These are phyloP conservation scores for Aureobasidium sp. DNA, from an alignment of 2,329 filamentous ascomycete genomes.

Conservation along the genomic window DNA sequence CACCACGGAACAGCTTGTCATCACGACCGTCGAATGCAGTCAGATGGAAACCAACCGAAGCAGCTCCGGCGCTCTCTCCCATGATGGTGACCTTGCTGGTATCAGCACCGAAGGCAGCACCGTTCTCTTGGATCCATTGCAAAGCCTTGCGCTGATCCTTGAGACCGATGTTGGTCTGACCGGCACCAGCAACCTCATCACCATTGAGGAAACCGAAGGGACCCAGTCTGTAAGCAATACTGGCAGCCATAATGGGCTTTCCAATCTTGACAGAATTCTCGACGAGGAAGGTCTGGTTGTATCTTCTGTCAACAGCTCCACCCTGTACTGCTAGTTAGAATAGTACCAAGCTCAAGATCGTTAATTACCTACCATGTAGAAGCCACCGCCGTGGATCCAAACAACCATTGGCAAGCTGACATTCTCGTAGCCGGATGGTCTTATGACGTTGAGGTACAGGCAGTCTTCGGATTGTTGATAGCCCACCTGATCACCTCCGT, in stretches of 20 bases:
- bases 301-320: constrained; percentile 44
- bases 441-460: constrained; percentile 50
- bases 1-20: constrained; percentile 39
- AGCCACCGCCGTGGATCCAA: constrained; percentile 45
- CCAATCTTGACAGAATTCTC: constrained; percentile 33
- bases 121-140: constrained; percentile 37
- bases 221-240: constrained; percentile 52
- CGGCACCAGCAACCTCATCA: constrained; percentile 43
- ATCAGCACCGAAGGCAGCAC: constrained; percentile 33
- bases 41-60: constrained; percentile 37
- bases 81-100: constrained; percentile 36
- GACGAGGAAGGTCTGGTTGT: constrained; percentile 55
- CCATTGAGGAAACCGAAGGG: constrained; percentile 61
- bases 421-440: constrained; percentile 40
- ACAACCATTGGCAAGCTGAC: constrained; percentile 46
- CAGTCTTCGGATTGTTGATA: constrained; percentile 43
- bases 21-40: constrained; percentile 40
- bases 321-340: constrained; percentile 27
- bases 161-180: constrained; percentile 41
- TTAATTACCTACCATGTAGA: background rate
- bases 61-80: constrained; percentile 36
- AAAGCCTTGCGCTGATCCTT: constrained; percentile 36
- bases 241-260: constrained; percentile 48
- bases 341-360: background rate
- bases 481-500: constrained; percentile 20